Evolutionary conservation across 2,329 filamentous ascomycete species (phyloP).

Genomic region (Chaetomium globosum): DNA sequence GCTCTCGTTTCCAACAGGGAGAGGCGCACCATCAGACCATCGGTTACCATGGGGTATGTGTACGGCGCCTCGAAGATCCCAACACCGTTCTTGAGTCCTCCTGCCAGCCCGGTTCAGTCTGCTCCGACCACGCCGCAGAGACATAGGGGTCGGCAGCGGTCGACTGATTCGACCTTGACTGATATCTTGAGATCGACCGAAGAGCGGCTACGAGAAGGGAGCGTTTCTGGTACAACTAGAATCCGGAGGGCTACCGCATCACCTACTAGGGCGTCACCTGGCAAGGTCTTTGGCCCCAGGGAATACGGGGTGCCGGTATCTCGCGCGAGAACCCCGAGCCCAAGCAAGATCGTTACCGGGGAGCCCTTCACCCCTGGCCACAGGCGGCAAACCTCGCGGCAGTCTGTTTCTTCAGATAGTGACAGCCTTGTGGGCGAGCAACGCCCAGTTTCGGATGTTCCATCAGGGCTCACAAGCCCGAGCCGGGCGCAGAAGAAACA

Average conservation of each 20-base stretch:
- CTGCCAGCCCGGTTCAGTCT: slow-evolving; percentile 27
- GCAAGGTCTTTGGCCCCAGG: neutral
- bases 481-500: slow-evolving; percentile 39
- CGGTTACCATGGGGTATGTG: slow-evolving; percentile 18
- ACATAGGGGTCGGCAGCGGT: slow-evolving; percentile 38
- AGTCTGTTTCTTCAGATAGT: slow-evolving; percentile 44
- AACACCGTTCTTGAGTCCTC: slow-evolving; percentile 10
- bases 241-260: slow-evolving; percentile 39
- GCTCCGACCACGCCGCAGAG: slow-evolving; percentile 31
- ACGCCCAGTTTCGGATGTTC: slow-evolving; percentile 44
- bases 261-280: slow-evolving; percentile 19
- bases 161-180: slow-evolving; percentile 53
- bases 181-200: slow-evolving; percentile 59
- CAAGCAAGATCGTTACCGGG: slow-evolving; percentile 32
- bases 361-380: slow-evolving; percentile 33
- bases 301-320: neutral
- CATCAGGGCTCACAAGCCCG: slow-evolving; percentile 49
- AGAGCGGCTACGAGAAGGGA: slow-evolving; percentile 47
- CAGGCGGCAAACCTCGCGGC: slow-evolving; percentile 41
- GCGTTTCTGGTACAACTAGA: slow-evolving; percentile 16
- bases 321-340: slow-evolving; percentile 37
- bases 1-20: slow-evolving; percentile 23
- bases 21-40: slow-evolving; percentile 11
- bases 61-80: slow-evolving; percentile 15
- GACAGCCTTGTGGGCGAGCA: slow-evolving; percentile 48